Evolutionary conservation across 176 grass and related monocot species (phyloP).

Genomic region (Elymus sibiricus): DNA sequence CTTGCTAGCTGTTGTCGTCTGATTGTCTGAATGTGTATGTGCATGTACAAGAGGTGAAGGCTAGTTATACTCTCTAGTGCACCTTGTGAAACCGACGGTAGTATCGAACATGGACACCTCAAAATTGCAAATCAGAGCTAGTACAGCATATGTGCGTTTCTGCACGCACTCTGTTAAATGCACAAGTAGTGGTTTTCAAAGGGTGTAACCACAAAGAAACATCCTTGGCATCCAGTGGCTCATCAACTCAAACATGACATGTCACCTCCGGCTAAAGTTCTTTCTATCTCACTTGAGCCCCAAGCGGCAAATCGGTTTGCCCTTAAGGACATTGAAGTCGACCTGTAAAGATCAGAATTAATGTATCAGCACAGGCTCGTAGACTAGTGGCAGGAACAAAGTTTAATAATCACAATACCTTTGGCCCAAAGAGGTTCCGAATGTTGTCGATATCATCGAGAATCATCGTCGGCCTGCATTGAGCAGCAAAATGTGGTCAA

Average conservation of each 20-base stretch:
- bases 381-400: not conserved
- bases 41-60: no score
- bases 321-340: conserved; percentile 85
- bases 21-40: no score
- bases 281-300: conserved; percentile 38
- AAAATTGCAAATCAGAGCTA: not conserved
- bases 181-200: no score
- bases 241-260: not conserved
- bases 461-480: conserved; percentile 89
- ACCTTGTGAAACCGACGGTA: no score
- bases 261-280: not conserved
- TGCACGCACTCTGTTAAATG: not conserved
- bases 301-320: conserved; percentile 59
- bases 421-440: conserved; percentile 85
- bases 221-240: not conserved
- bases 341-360: conserved; percentile 46
- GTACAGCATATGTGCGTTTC: not conserved
- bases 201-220: no score
- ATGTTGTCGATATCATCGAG: conserved; percentile 83
- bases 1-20: no score
- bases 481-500: not conserved
- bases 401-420: conserved; percentile 42
- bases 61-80: no score
- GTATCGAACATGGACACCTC: not conserved
- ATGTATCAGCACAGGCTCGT: conserved; percentile 16